Evolutionary conservation across 768 basidiomycete species (phyloP), one percentile per base, ranked within the genome.

Genomic region (Lentinula sp.): DNA sequence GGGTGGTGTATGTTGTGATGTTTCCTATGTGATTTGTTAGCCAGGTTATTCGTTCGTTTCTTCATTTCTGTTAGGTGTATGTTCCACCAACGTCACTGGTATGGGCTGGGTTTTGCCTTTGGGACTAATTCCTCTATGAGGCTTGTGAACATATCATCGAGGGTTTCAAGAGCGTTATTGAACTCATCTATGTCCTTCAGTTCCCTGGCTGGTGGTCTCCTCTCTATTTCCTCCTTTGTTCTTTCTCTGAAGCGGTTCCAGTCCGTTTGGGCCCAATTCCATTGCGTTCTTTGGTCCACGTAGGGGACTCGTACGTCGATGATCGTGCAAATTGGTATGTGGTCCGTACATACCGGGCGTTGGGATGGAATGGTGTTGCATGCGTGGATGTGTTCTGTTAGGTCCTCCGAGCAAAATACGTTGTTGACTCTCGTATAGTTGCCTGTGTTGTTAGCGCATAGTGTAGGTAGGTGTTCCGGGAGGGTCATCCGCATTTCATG

Each of bases 341-440:
- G 48, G 48, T 49, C 48, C 8, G 48, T 49, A 1, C 5, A 10
- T 21, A 49, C 28, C 18, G 48, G 48, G 1, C 28, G 7, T 28
- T 49, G 5, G 5, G 18, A 10, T 23, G 48, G 48, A 13, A 49
- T 31, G 5, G 48, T 49, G 48, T 28, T 31, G 15, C 48, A 49
- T 13, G 9, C 3, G n/a, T 31, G 18, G 5, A 78, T 43, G 0
- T 31, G 7, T 2, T 70, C 63, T 0, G 59, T 31, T 0, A 73
- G 49, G 0, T 59, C 39, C 0, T 51, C 40, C 4, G 73, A 63
- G 34, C 65, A 62, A 62, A 76, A 82, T 0, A 82, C 74, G 56
- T 84, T 82, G 67, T 83, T 78, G 4, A 73, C 70, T 9, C 75
- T 54, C 5, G 75, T 74, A 52, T 66, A 70, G 59, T 76, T 78